Percentiles rank a stretch among this genome's conserved stretches.
These are phyloP conservation scores for Monilinia aucupariae DNA, from an alignment of 2,329 filamentous ascomycete species.

Conservation along the genomic window DNA sequence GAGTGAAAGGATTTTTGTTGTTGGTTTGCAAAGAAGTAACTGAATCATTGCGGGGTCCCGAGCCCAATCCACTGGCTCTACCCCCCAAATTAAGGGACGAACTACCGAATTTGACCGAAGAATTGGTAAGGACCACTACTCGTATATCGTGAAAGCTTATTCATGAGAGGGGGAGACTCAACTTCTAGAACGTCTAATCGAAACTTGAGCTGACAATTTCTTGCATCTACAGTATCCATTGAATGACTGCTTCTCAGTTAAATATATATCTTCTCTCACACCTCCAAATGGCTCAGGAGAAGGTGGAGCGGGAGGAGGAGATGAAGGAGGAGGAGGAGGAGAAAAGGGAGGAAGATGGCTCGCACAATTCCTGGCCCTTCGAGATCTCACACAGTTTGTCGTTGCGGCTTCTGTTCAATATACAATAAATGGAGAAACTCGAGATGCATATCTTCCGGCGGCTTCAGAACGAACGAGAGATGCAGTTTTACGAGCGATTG, in stretches of 20 bases:
- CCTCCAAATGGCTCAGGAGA: slow-evolving; percentile 31
- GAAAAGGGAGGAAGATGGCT: slow-evolving; percentile 33
- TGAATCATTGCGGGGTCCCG: slow-evolving; percentile 33
- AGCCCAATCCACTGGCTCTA: slow-evolving; percentile 36
- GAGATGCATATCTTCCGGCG: slow-evolving; percentile 35
- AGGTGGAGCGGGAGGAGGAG: slow-evolving; percentile 12
- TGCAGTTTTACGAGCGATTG: slow-evolving; percentile 37
- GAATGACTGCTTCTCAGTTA: slow-evolving; percentile 35
- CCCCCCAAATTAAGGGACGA: slow-evolving; percentile 35
- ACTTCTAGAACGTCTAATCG: not conserved
- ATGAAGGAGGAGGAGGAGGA: not conserved
- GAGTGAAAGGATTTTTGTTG: slow-evolving; percentile 38
- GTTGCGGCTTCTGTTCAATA: slow-evolving; percentile 40
- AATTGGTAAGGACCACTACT: slow-evolving; percentile 34
- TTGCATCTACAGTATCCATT: slow-evolving; percentile 36
- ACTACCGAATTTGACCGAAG: slow-evolving; percentile 37
- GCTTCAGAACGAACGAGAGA: slow-evolving; percentile 37
- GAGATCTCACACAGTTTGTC: slow-evolving; percentile 39
- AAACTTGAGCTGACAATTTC: slow-evolving; percentile 2
- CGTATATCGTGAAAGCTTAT: not conserved
- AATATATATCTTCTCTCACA: slow-evolving; percentile 36
- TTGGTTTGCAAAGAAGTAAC: slow-evolving; percentile 38
- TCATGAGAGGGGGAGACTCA: not conserved
- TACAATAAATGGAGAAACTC: slow-evolving; percentile 35
- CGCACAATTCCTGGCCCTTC: slow-evolving; percentile 38